phyloP scores from a whole-genome alignment of 2,329 filamentous ascomycete genomes.

The Colletotrichum sp. region DNA sequence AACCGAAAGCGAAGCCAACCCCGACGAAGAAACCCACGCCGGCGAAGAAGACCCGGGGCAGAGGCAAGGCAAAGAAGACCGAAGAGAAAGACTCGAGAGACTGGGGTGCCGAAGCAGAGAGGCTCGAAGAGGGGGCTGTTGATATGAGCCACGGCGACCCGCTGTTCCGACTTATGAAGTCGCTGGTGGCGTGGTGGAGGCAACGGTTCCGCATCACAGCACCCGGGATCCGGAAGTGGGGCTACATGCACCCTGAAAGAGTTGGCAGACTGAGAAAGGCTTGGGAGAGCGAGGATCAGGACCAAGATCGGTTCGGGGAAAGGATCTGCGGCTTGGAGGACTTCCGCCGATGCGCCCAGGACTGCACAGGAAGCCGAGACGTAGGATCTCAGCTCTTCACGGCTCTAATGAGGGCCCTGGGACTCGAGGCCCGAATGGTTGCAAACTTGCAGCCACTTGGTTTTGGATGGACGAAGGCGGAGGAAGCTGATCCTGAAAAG shows the following conservation, averaged over 20 bases:
- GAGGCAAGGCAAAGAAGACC: slow-evolving; percentile 40
- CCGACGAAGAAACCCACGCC: slow-evolving; percentile 30
- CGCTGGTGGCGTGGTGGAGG: slow-evolving; percentile 86
- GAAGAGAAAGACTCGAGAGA: slow-evolving; percentile 52
- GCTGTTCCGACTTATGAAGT: slow-evolving; percentile 75
- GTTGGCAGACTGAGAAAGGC: slow-evolving; percentile 77
- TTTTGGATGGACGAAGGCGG: slow-evolving; percentile 87
- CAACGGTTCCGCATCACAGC: slow-evolving; percentile 78
- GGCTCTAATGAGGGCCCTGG: slow-evolving; percentile 78
- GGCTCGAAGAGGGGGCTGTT: slow-evolving; percentile 70
- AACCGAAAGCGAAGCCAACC: slow-evolving; percentile 38
- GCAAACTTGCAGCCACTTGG: slow-evolving; percentile 85
- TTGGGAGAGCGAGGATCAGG: slow-evolving; percentile 66
- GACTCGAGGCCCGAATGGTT: slow-evolving; percentile 83
- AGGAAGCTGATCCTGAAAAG: slow-evolving; percentile 71
- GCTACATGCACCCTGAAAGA: slow-evolving; percentile 80
- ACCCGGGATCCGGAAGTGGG: slow-evolving; percentile 85
- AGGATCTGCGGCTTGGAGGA: slow-evolving; percentile 68
- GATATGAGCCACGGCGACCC: slow-evolving; percentile 87
- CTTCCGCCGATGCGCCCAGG: slow-evolving; percentile 72
- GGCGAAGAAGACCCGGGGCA: slow-evolving; percentile 36
- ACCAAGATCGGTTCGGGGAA: slow-evolving; percentile 77
- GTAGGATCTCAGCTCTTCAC: slow-evolving; percentile 90
- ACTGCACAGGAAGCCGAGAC: slow-evolving; percentile 82
- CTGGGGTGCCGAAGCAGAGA: slow-evolving; percentile 74